Percentiles rank a stretch among this genome's conserved stretches.
Conservation (phyloP, 257 asterid species). For the Verbascum thapsus region DNA sequence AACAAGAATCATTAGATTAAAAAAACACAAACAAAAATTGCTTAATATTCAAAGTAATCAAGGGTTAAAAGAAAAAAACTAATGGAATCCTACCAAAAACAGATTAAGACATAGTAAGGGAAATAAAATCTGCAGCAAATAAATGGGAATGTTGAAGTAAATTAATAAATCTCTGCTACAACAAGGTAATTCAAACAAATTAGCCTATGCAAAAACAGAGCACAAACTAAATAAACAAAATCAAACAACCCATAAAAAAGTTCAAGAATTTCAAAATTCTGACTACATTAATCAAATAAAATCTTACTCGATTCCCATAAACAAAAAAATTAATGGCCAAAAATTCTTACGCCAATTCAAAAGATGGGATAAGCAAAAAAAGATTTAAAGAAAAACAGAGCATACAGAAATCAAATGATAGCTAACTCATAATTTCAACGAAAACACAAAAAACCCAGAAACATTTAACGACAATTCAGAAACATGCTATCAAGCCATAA, state of each 20-base stretch:
- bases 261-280: neutral
- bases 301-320: slow-evolving; percentile 6
- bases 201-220: neutral
- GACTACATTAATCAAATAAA: slow-evolving; percentile 9
- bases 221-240: neutral
- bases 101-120: neutral
- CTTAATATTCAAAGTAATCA: neutral
- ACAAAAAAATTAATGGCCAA: neutral
- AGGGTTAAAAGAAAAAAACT: neutral
- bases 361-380: too few relatives aligned
- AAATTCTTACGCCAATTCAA: too few relatives aligned
- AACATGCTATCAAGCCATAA: neutral
- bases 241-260: neutral
- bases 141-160: too few relatives aligned
- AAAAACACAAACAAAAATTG: too few relatives aligned
- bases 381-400: slow-evolving; percentile 20
- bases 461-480: slow-evolving; percentile 8
- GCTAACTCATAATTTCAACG: slow-evolving; percentile 1
- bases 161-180: neutral
- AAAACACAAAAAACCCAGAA: slow-evolving; percentile 1
- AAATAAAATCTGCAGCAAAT: neutral
- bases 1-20: slow-evolving; percentile 11
- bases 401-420: neutral
- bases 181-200: neutral
- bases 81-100: neutral